phyloP scores from a whole-genome alignment of 2,329 filamentous ascomycete species.

The Cercospora citrullina region DNA sequence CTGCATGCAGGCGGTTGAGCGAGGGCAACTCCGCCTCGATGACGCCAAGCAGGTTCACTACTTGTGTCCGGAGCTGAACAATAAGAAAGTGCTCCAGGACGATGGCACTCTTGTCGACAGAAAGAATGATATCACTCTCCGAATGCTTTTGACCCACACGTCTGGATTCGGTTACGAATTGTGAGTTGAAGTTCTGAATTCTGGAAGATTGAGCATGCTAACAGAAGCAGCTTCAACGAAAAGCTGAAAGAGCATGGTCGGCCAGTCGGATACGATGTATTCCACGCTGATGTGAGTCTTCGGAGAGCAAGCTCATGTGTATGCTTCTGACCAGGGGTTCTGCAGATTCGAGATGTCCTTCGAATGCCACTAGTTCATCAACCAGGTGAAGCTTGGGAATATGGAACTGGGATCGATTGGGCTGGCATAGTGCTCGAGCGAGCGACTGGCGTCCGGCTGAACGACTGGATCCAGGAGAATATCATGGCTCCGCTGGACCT shows the following conservation, averaged over 20 bases:
- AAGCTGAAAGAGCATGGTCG: slow-evolving; percentile 45
- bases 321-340: not conserved
- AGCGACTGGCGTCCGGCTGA: slow-evolving; percentile 45
- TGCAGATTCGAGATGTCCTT: slow-evolving; percentile 46
- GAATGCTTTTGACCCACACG: slow-evolving; percentile 55
- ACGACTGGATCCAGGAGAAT: slow-evolving; percentile 49
- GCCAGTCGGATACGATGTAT: slow-evolving; percentile 59
- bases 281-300: slow-evolving; percentile 51
- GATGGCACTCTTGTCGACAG: slow-evolving; percentile 45
- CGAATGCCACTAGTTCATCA: slow-evolving; percentile 60
- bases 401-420: slow-evolving; percentile 53
- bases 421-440: slow-evolving; percentile 52
- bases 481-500: slow-evolving; percentile 51
- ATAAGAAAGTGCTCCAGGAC: slow-evolving; percentile 44
- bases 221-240: slow-evolving; percentile 42
- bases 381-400: slow-evolving; percentile 63
- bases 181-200: slow-evolving; percentile 20
- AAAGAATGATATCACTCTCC: slow-evolving; percentile 50
- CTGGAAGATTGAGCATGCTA: not conserved
- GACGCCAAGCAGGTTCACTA: slow-evolving; percentile 43
- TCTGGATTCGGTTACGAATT: slow-evolving; percentile 53
- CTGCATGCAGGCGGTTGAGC: slow-evolving; percentile 52
- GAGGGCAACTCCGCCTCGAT: slow-evolving; percentile 46
- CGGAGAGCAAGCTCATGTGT: not conserved
- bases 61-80: slow-evolving; percentile 47